Evolutionary conservation across 345 rosid genomes (phyloP), one percentile per base, ranked within the genome.

Genomic region (Lumnitzera racemosa): DNA sequence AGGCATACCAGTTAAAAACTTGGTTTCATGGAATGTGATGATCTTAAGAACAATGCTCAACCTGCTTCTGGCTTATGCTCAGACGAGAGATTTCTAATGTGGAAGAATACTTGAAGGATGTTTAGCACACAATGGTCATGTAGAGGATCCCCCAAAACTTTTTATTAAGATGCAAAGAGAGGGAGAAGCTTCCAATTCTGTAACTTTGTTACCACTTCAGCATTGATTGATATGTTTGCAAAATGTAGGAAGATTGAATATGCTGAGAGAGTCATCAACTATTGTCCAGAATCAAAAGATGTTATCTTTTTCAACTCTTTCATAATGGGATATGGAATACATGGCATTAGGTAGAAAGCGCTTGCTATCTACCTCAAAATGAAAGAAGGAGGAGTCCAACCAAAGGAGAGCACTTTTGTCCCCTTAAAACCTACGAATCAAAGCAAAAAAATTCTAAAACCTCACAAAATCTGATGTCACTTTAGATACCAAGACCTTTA

Each of bases 221-320:
- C 80, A 20, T 61, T 72, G 46, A 61, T 68, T 2, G 73, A 76
- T 63, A 61, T 76, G 73, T 72, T 71, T 62, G 76, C 73, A 16
- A 71, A 68, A 58, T 76, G 80, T n/a, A 76, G 80, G 55, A 70
- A 71, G 41, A 41, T 76, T 49, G 70, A 65, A 43, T 61, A 47
- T 58, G 69, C 71, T 1, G 73, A 68, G 41, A 57, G 50, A 31
- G 66, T 68, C 15, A 46, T 71, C 23, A 23, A 52, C 47, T 64
- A 56, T 1, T 51, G 24, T 11, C 24, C 20, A 13, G 2, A 24
- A 36, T 24, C 57, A 43, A 65, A 65, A 57, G 76, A 71, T 55
- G 65, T 71, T 12, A 62, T 64, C 20, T 48, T 59, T 2, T 71
- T 71, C 71, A 75, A 71, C 49, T 68, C 73, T 16, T 57, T 75